A percentile compares a stretch with the other conserved stretches of the same genome.
Evolutionary conservation across 148 eudicot species (phyloP).

Genomic region (Dysphania ambrosioides): DNA sequence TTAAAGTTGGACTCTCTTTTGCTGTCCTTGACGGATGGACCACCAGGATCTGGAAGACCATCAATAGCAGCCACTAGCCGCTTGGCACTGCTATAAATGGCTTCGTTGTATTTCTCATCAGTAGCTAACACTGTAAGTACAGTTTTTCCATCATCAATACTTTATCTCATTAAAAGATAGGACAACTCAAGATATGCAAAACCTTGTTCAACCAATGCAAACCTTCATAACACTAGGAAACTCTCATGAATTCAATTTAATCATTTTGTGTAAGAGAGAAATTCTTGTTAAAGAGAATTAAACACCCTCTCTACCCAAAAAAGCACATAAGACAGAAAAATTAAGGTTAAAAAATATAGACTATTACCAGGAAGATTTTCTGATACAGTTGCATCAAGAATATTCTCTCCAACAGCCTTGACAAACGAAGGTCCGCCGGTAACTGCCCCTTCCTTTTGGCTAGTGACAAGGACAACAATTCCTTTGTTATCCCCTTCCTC

Average conservation of each 20-base stretch:
- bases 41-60: constrained; percentile 95
- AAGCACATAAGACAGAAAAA: not conserved
- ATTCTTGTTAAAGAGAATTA: not conserved
- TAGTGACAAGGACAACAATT: constrained; percentile 85
- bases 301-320: not conserved
- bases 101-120: constrained; percentile 97
- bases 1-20: constrained; percentile 96
- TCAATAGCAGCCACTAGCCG: constrained; percentile 93
- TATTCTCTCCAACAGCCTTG: constrained; percentile 82
- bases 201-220: not conserved
- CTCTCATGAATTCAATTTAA: not conserved
- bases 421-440: constrained; percentile 97
- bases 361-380: constrained; percentile 92
- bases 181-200: not conserved
- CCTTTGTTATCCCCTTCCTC: constrained; percentile 95
- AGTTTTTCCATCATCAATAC: constrained; percentile 12
- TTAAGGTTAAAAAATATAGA: too few relatives aligned
- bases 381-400: constrained; percentile 92
- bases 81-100: constrained; percentile 69
- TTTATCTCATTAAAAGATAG: not conserved
- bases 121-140: constrained; percentile 77
- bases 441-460: constrained; percentile 98
- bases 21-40: constrained; percentile 67
- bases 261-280: not conserved
- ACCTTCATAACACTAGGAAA: not conserved